Evolutionary conservation across 2,329 filamentous ascomycete genomes (phyloP), one percentile per base, ranked within the genome.

Genomic region (Parascedosporium putredinis): DNA sequence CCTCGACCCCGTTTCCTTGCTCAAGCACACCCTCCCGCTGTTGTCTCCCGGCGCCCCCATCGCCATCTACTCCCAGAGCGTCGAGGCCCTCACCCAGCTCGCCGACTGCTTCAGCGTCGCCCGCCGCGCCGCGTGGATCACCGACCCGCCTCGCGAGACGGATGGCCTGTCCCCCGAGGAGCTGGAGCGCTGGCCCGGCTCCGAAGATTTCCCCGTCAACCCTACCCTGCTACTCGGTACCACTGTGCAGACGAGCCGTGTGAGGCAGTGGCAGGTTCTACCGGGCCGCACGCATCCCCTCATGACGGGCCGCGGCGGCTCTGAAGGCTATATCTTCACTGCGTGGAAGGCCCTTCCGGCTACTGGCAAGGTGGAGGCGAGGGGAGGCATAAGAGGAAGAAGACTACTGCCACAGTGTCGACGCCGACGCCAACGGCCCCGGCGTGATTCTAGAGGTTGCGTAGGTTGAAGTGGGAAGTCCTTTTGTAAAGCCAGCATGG

Each of bases 241-340:
- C 1, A 80, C 76, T 10, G 73, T 98, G 49, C 90, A 97, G 68
- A 93, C 83, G 2, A 86, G 84, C 45, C 75, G 88, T 12, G 83
- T 86, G 4, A 76, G 86, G 54, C 74, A 79, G 49, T 97, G 88
- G 87, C 93, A 98, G 70, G 90, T 96, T 2, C 66, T 98, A 44
- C 93, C 93, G 0, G 87, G 88, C 1, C 73, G 93, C 49, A 97
- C 93, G 48, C 93, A 98, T 68, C 93, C 93, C 5, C 67, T 94
- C 50, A 98, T 98, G 93, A 95, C 87, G 52, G 82, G 82, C 33
- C 77, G 79, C 36, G 93, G 93, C 18, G 91, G 91, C 1, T 81
- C 88, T 0, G 91, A 97, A 61, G 93, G 93, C 0, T 98, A 88
- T 64, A 64, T 98, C 3, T 89, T 97, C 57, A 91, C 88, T 24